Conservation (phyloP, 1,284 basidiomycete species). For the Ceratobasidium sp. region DNA sequence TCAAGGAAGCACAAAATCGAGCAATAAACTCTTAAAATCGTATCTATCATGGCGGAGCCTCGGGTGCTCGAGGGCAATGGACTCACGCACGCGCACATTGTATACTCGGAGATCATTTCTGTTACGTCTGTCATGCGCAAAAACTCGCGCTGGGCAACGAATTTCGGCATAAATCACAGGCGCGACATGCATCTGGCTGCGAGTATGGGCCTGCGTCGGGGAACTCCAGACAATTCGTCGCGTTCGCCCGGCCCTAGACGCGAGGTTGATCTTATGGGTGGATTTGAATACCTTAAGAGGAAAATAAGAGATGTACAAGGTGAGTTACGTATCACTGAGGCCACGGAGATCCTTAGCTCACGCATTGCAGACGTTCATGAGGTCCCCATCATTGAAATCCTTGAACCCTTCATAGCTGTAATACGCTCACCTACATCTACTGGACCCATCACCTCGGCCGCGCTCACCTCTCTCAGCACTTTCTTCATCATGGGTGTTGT, state of each 20-base stretch:
- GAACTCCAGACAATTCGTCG: slow-evolving; percentile 11
- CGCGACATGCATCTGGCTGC: slow-evolving; percentile 76
- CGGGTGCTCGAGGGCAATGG: slow-evolving; percentile 20
- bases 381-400: slow-evolving; percentile 70
- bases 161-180: slow-evolving; percentile 58
- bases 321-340: slow-evolving; percentile 58
- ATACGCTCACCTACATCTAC: slow-evolving; percentile 94
- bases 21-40: neutral
- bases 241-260: slow-evolving; percentile 56
- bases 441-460: slow-evolving; percentile 92
- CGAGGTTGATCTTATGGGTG: slow-evolving; percentile 88
- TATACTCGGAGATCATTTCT: slow-evolving; percentile 89
- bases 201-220: slow-evolving; percentile 75
- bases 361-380: slow-evolving; percentile 67
- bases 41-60: slow-evolving; percentile 9
- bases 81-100: slow-evolving; percentile 68
- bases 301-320: slow-evolving; percentile 80
- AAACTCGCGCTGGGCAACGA: slow-evolving; percentile 91
- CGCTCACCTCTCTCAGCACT: slow-evolving; percentile 88
- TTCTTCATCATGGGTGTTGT: slow-evolving; percentile 87
- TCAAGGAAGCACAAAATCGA: too few relatives aligned
- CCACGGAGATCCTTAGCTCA: neutral
- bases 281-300: slow-evolving; percentile 89
- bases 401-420: slow-evolving; percentile 93
- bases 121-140: slow-evolving; percentile 98